These are phyloP conservation scores for Leccinum olivaceopallidum DNA, from an alignment of 768 basidiomycete species.

Conservation along the genomic window DNA sequence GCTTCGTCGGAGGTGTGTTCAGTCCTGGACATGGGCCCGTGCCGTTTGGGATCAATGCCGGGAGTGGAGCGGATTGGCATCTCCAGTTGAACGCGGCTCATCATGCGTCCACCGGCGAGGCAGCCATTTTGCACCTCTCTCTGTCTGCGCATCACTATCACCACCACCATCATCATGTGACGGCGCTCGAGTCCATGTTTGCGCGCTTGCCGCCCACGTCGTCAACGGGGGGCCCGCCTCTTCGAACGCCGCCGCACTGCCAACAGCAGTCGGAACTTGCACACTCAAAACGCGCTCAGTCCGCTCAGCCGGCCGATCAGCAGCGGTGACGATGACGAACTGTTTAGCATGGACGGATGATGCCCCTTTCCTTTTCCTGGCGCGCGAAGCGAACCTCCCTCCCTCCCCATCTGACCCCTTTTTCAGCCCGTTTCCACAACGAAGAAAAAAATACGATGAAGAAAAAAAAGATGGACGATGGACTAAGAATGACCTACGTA, in stretches of 20 bases:
- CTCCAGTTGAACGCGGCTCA: slow-evolving; percentile 26
- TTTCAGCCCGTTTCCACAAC: background rate
- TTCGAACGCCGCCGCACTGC: slow-evolving; percentile 31
- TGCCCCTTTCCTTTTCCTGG: background rate
- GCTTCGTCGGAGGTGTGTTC: slow-evolving; percentile 27
- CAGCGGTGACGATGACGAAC: slow-evolving; percentile 54
- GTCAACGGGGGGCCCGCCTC: slow-evolving; percentile 12
- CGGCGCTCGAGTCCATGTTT: slow-evolving; percentile 51
- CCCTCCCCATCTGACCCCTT: too few species aligned
- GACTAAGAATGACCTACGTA: slow-evolving; percentile 22
- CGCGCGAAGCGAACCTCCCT: too few species aligned
- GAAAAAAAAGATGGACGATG: slow-evolving; percentile 13
- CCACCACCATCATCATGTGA: slow-evolving; percentile 27
- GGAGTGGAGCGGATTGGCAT: slow-evolving; percentile 29
- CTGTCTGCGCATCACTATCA: slow-evolving; percentile 30
- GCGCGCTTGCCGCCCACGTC: slow-evolving; percentile 40
- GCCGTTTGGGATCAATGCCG: slow-evolving; percentile 33
- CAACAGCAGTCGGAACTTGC: slow-evolving; percentile 35
- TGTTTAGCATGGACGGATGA: slow-evolving; percentile 70
- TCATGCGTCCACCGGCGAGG: slow-evolving; percentile 10
- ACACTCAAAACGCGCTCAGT: slow-evolving; percentile 45
- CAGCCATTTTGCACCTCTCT: slow-evolving; percentile 24
- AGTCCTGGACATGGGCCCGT: slow-evolving; percentile 33
- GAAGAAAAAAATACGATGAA: background rate
- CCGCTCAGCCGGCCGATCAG: slow-evolving; percentile 63